phyloP scores from a whole-genome alignment of 2,329 filamentous ascomycete genomes.

The Diaporthe nobilis region DNA sequence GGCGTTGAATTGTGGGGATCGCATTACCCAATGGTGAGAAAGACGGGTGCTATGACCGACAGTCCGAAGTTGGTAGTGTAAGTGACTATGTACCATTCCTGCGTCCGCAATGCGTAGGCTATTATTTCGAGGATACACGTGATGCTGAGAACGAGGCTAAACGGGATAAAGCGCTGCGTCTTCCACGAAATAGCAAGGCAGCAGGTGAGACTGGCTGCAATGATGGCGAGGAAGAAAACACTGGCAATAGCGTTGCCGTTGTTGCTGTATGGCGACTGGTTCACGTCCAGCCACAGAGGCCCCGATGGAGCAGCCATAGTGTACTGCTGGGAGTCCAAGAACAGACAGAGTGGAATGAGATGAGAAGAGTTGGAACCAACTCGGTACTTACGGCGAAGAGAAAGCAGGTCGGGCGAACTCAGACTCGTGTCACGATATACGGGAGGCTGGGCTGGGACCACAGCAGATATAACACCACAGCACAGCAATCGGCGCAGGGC shows the following conservation, averaged over 20 bases:
- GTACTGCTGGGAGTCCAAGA: constrained; percentile 5
- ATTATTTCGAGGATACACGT: constrained; percentile 36
- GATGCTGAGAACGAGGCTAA: constrained; percentile 36
- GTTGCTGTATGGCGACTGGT: constrained; percentile 40
- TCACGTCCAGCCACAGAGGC: constrained; percentile 37
- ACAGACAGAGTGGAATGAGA: neutral
- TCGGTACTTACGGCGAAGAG: constrained; percentile 3
- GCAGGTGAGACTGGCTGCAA: constrained; percentile 28
- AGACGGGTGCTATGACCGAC: constrained; percentile 48
- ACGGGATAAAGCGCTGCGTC: constrained; percentile 36
- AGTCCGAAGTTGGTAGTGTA: constrained; percentile 37
- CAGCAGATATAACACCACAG: constrained; percentile 24
- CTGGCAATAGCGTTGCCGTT: constrained; percentile 26
- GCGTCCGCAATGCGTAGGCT: constrained; percentile 35
- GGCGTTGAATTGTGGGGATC: neutral
- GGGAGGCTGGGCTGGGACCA: constrained; percentile 27
- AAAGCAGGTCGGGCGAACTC: constrained; percentile 26
- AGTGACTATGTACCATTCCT: constrained; percentile 32
- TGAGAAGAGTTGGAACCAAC: constrained; percentile 20
- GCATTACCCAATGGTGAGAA: constrained; percentile 48
- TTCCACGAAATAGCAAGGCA: constrained; percentile 36
- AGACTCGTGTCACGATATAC: constrained; percentile 24
- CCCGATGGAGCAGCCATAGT: constrained; percentile 32
- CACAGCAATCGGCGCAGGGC: constrained; percentile 27
- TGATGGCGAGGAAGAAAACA: constrained; percentile 35